Conservation (phyloP, 2,329 filamentous ascomycete genomes). For the Cadophora sp. region DNA sequence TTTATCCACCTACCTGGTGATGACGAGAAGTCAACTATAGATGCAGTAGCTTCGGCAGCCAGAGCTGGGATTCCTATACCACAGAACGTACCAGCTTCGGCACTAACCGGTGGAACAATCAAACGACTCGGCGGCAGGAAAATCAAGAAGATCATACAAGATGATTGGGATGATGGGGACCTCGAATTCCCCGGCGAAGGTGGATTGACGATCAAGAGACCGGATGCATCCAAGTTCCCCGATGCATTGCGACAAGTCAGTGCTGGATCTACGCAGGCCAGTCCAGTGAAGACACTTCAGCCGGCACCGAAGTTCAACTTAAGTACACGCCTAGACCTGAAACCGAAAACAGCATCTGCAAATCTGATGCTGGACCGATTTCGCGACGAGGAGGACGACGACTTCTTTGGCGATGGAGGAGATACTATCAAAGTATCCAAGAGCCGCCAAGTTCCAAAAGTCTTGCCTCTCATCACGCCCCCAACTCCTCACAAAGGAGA, state of each 20-base stretch:
- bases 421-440: slow-evolving; percentile 74
- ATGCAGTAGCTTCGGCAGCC: slow-evolving; percentile 87
- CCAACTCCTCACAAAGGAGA: slow-evolving; percentile 57
- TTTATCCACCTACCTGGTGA: slow-evolving; percentile 85
- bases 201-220: slow-evolving; percentile 68
- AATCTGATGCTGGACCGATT: slow-evolving; percentile 68
- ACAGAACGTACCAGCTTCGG: slow-evolving; percentile 83
- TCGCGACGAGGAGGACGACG: slow-evolving; percentile 66
- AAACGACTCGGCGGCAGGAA: slow-evolving; percentile 83
- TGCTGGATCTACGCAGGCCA: slow-evolving; percentile 56
- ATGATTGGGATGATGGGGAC: slow-evolving; percentile 83
- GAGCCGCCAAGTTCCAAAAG: slow-evolving; percentile 57
- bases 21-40: slow-evolving; percentile 81
- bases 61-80: slow-evolving; percentile 92
- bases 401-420: slow-evolving; percentile 67
- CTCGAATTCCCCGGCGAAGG: slow-evolving; percentile 70
- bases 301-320: slow-evolving; percentile 42
- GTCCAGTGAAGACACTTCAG: slow-evolving; percentile 55
- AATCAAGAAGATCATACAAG: slow-evolving; percentile 74
- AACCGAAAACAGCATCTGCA: slow-evolving; percentile 40
- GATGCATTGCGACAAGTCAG: slow-evolving; percentile 70
- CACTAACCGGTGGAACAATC: slow-evolving; percentile 90
- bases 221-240: slow-evolving; percentile 67
- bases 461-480: slow-evolving; percentile 60
- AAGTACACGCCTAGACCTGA: slow-evolving; percentile 36